Conservation (phyloP, 2,329 filamentous ascomycete species). For the Ceratocystis destructans region DNA sequence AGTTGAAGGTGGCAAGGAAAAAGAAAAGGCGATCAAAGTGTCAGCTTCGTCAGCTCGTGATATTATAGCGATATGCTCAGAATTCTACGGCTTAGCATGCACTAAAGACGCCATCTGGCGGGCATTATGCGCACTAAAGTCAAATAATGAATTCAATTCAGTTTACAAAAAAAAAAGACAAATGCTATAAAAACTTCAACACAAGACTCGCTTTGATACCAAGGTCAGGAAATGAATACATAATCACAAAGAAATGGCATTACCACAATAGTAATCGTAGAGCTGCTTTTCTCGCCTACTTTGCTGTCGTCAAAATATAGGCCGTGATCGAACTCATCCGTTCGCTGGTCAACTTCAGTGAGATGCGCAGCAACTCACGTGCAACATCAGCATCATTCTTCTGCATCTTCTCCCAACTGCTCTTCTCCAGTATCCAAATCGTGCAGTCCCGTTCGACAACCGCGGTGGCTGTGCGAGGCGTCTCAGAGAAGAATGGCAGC, state of each 20-base stretch:
- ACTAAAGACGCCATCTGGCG: too few species aligned
- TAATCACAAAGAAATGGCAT: background rate
- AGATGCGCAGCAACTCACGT: constrained; percentile 68
- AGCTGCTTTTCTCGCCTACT: constrained; percentile 23
- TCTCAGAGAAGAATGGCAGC: constrained; percentile 90
- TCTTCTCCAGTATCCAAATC: constrained; percentile 63
- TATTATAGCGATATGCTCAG: too few species aligned
- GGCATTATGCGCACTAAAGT: too few species aligned
- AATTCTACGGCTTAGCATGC: too few species aligned
- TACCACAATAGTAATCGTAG: background rate
- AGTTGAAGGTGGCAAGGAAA: background rate
- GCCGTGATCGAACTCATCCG: constrained; percentile 61
- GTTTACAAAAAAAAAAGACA: too few species aligned
- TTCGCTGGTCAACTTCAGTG: constrained; percentile 89
- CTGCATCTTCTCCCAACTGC: constrained; percentile 61
- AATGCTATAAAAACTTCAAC: too few species aligned
- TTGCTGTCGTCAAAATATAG: constrained; percentile 39
- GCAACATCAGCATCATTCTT: constrained; percentile 61
- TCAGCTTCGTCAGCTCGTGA: too few species aligned
- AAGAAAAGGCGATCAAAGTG: background rate
- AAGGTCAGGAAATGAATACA: background rate
- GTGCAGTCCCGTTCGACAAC: constrained; percentile 69
- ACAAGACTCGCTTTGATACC: too few species aligned
- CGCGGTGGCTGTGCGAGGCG: constrained; percentile 72
- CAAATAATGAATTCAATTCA: too few species aligned